Conservation (phyloP, 495 filamentous ascomycete species). For the Neohortaea acidophila region DNA sequence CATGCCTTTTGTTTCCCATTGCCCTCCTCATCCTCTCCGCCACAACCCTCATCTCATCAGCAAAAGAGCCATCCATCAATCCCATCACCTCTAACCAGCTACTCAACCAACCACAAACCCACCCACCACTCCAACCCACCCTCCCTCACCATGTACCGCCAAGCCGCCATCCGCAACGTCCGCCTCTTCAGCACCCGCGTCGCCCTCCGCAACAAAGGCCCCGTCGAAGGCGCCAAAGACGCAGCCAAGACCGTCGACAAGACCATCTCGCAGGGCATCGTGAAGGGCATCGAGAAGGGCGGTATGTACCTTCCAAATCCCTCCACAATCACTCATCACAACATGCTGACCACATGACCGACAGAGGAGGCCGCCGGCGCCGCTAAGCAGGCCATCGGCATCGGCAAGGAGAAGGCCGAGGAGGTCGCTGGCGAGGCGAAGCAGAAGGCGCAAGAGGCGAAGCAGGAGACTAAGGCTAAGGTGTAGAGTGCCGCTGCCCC, state of each 20-base stretch:
- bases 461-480: conserved; percentile 32
- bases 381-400: conserved; percentile 22
- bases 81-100: no score
- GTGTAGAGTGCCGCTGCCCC: no score
- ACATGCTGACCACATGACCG: background rate
- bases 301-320: conserved; percentile 11
- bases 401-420: conserved; percentile 28
- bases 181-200: conserved; percentile 27
- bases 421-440: conserved; percentile 33
- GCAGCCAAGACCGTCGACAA: conserved; percentile 41
- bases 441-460: conserved; percentile 30
- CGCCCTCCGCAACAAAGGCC: conserved; percentile 20
- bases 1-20: no score
- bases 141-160: conserved; percentile 20
- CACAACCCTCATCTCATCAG: no score
- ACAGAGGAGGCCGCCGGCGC: conserved; percentile 35
- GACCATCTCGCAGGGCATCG: conserved; percentile 36
- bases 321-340: background rate
- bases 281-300: conserved; percentile 47
- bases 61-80: no score
- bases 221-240: conserved; percentile 40
- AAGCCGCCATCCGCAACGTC: conserved; percentile 21
- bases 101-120: background rate
- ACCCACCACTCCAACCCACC: conserved; percentile 1
- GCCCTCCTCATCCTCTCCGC: no score